These are phyloP conservation scores for Trichoderma sp. DNA, from an alignment of 2,329 filamentous ascomycete species.

Conservation along the genomic window DNA sequence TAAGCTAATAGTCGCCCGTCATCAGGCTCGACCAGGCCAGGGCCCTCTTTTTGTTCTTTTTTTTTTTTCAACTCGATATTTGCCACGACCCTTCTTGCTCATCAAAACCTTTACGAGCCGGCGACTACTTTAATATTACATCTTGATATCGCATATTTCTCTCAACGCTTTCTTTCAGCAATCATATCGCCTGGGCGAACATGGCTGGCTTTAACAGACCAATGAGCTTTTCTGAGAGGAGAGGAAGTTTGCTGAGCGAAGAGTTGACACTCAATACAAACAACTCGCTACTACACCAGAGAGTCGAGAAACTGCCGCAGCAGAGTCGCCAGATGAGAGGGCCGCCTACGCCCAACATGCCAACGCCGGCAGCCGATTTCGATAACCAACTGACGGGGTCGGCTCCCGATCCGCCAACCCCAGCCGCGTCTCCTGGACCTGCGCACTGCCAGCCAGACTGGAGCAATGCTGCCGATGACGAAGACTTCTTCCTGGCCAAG, in stretches of 20 bases:
- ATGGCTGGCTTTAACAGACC: slow-evolving; percentile 50
- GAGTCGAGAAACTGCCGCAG: slow-evolving; percentile 55
- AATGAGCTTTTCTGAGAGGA: slow-evolving; percentile 64
- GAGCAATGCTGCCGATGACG: slow-evolving; percentile 76
- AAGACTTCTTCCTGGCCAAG: slow-evolving; percentile 80
- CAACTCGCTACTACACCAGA: slow-evolving; percentile 49
- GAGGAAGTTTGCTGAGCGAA: slow-evolving; percentile 61
- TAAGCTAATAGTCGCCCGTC: slow-evolving; percentile 13
- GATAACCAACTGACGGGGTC: slow-evolving; percentile 64
- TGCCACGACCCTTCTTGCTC: slow-evolving; percentile 1
- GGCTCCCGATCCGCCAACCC: slow-evolving; percentile 67
- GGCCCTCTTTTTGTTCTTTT: slow-evolving; percentile 1
- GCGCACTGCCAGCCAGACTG: slow-evolving; percentile 68
- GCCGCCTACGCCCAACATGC: slow-evolving; percentile 69
- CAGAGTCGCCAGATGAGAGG: slow-evolving; percentile 53
- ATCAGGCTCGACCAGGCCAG: slow-evolving; percentile 20
- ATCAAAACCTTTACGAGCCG: not conserved
- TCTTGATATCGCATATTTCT: not conserved
- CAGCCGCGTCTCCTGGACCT: slow-evolving; percentile 67
- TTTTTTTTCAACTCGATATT: not conserved
- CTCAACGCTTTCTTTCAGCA: not conserved
- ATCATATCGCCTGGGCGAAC: slow-evolving; percentile 25
- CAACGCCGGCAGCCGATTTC: slow-evolving; percentile 65
- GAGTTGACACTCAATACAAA: slow-evolving; percentile 60
- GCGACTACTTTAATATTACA: not conserved